Percentiles rank a stretch among this genome's conserved stretches.
Conservation (phyloP, 768 basidiomycete genomes). For the Amanita fuliginea region DNA sequence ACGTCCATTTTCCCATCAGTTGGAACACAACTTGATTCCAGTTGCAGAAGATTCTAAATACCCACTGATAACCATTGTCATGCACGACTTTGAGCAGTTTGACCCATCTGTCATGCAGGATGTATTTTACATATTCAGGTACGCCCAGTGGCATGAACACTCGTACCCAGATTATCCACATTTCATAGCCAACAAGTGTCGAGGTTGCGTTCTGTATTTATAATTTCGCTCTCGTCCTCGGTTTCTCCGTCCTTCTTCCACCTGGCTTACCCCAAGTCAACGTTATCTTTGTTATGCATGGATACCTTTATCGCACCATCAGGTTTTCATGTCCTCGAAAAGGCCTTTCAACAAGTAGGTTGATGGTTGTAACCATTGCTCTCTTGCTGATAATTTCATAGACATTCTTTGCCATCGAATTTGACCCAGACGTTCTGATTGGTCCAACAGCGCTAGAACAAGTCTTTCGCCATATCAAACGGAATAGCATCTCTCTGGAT, state of each 20-base stretch:
- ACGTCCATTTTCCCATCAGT: neutral
- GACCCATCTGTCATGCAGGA: slow-evolving; percentile 55
- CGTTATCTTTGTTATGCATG: slow-evolving; percentile 45
- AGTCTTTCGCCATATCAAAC: slow-evolving; percentile 43
- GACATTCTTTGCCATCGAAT: slow-evolving; percentile 50
- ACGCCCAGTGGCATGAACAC: neutral
- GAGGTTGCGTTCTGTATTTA: slow-evolving; percentile 50
- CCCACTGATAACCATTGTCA: slow-evolving; percentile 41
- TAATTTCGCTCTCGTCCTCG: slow-evolving; percentile 52
- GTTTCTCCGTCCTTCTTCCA: slow-evolving; percentile 47
- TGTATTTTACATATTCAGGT: slow-evolving; percentile 66
- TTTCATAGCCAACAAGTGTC: slow-evolving; percentile 38
- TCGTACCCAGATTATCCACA: neutral
- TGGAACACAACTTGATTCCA: neutral
- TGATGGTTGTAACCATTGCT: neutral
- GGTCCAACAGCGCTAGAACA: slow-evolving; percentile 48
- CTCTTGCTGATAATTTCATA: slow-evolving; percentile 1
- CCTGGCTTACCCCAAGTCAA: slow-evolving; percentile 45
- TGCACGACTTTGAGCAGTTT: slow-evolving; percentile 71
- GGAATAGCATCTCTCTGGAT: slow-evolving; percentile 49
- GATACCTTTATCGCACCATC: slow-evolving; percentile 39
- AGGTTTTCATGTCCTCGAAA: slow-evolving; percentile 36
- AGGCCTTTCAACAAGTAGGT: slow-evolving; percentile 42
- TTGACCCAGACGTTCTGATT: slow-evolving; percentile 48
- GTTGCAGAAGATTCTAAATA: slow-evolving; percentile 5